Percentiles rank a stretch among this genome's conserved stretches.
Evolutionary conservation across 192 early-diverging fungal species (phyloP).

Genomic region (Entomortierella parvispora): DNA sequence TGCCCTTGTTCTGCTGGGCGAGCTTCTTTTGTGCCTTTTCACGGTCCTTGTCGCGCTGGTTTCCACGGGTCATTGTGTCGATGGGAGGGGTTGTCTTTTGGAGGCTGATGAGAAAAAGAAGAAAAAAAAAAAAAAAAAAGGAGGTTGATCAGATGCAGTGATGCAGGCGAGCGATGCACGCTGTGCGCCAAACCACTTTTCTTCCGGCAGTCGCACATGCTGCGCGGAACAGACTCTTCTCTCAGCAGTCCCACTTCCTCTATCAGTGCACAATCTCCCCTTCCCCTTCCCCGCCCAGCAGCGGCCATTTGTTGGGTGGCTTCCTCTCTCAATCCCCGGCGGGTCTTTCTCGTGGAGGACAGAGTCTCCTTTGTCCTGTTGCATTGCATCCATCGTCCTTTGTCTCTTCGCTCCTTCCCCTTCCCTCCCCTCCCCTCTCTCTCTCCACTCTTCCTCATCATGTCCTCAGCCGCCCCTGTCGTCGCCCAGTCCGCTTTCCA

Average conservation of each 20-base stretch:
- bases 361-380: neutral
- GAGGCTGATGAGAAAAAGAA: neutral
- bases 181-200: no score
- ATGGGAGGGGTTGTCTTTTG: neutral
- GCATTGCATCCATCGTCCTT: neutral
- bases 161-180: no score
- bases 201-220: no score
- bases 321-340: neutral
- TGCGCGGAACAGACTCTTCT: no score
- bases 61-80: slow-evolving; percentile 11
- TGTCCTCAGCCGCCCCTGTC: slow-evolving; percentile 52
- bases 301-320: no score
- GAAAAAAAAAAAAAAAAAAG: neutral
- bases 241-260: no score
- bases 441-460: slow-evolving; percentile 8
- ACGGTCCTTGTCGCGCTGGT: slow-evolving; percentile 49
- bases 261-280: no score
- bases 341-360: neutral
- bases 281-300: no score
- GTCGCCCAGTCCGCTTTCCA: slow-evolving; percentile 68
- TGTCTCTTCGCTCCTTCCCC: no score
- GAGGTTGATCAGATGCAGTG: no score
- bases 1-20: slow-evolving; percentile 33
- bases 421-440: neutral
- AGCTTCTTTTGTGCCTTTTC: slow-evolving; percentile 48